Conservation (phyloP, 164 flowering plant species). For the Akebia trifoliata region DNA sequence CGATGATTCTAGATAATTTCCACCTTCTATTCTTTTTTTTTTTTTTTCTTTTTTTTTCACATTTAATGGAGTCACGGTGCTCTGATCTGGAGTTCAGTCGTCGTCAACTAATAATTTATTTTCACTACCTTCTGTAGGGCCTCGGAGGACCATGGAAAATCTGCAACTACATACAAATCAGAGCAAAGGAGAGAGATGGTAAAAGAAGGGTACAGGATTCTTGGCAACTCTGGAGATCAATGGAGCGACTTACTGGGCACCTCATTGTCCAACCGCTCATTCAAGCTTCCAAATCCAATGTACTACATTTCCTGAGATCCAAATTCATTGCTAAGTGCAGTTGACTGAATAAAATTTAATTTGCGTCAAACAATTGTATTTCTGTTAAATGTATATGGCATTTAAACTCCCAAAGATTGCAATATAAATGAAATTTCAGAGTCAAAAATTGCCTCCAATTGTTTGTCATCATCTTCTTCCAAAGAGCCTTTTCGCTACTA, state of each 20-base stretch:
- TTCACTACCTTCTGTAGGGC: constrained; percentile 32
- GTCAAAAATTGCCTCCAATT: too few species aligned
- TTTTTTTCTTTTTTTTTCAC: background rate
- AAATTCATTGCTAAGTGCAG: constrained; percentile 1
- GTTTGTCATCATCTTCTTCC: too few species aligned
- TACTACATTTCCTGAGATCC: constrained; percentile 55
- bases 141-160: constrained; percentile 56
- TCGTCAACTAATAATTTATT: background rate
- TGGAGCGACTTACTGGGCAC: constrained; percentile 90
- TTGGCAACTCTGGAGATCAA: constrained; percentile 88
- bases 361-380: too few species aligned
- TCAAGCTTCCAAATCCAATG: constrained; percentile 95
- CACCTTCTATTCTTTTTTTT: background rate
- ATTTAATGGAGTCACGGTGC: background rate
- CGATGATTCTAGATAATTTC: background rate
- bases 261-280: constrained; percentile 52
- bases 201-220: constrained; percentile 58
- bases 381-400: too few species aligned
- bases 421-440: too few species aligned
- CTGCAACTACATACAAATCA: constrained; percentile 62
- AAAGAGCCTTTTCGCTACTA: too few species aligned
- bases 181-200: constrained; percentile 72
- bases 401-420: too few species aligned
- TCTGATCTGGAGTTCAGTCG: background rate
- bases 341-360: too few species aligned